phyloP scores from a whole-genome alignment of 108 stramenopile genomes.

The Pseudonitzschia multistriata region DNA sequence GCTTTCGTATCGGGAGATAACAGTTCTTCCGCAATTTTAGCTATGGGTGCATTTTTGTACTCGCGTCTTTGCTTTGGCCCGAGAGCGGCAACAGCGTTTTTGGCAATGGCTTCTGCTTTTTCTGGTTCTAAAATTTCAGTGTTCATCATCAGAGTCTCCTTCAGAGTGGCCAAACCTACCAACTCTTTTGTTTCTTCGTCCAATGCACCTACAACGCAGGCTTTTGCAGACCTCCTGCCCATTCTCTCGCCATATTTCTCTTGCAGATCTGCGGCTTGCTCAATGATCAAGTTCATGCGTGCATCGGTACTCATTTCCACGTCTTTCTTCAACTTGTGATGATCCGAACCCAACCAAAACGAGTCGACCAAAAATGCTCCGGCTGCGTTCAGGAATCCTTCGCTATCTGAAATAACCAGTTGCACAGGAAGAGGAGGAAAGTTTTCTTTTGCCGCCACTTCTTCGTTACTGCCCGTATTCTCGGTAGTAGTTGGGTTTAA shows the following conservation, averaged over 20 bases:
- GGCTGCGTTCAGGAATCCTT: conserved; percentile 32
- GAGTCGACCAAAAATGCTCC: conserved; percentile 57
- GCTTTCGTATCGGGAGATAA: conserved; percentile 45
- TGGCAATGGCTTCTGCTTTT: conserved; percentile 46
- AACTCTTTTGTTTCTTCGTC: conserved; percentile 38
- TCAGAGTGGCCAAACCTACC: conserved; percentile 51
- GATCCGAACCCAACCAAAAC: conserved; percentile 59
- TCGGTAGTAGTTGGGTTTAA: background rate
- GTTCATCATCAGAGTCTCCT: conserved; percentile 47
- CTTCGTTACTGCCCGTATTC: background rate
- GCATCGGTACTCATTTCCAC: conserved; percentile 19
- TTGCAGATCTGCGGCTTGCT: conserved; percentile 51
- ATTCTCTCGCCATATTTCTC: conserved; percentile 64
- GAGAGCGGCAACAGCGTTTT: conserved; percentile 54
- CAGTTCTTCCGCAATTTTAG: conserved; percentile 46
- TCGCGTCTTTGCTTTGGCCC: conserved; percentile 60
- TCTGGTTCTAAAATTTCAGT: conserved; percentile 37
- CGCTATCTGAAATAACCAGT: conserved; percentile 16
- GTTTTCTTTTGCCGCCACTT: background rate
- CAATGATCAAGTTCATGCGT: conserved; percentile 30
- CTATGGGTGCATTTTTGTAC: conserved; percentile 57
- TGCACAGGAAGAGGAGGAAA: conserved; percentile 12
- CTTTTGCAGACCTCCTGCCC: conserved; percentile 50
- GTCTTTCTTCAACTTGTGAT: conserved; percentile 21
- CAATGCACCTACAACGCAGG: conserved; percentile 37